Evolutionary conservation across 257 asterid species (phyloP).

Genomic region (Solanum lignicaule): DNA sequence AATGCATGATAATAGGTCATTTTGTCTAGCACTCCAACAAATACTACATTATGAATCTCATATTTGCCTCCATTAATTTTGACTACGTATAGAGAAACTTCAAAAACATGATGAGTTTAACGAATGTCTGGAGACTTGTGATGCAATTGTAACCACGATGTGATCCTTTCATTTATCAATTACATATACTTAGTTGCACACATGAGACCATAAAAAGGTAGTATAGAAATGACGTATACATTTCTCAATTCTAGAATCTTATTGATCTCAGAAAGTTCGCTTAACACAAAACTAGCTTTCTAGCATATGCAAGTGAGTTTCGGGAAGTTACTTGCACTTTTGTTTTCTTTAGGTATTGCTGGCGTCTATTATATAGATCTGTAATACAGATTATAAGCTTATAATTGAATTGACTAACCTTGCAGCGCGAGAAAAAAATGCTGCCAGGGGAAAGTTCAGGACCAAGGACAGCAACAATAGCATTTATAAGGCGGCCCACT

Average conservation of each 20-base stretch:
- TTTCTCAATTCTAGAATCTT: not conserved
- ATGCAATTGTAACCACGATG: not conserved
- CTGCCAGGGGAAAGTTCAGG: conserved; percentile 98
- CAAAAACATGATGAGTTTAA: not conserved
- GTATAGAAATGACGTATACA: not conserved
- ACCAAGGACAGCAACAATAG: conserved; percentile 94
- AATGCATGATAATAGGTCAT: not conserved
- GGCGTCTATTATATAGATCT: not conserved
- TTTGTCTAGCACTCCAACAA: not conserved
- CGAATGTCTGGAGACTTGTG: not conserved
- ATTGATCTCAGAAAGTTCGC: not conserved
- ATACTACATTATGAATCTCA: not conserved
- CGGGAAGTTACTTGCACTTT: not conserved
- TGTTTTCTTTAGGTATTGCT: not conserved
- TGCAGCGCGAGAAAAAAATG: conserved; percentile 96
- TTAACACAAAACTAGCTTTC: not conserved
- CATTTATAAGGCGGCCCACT: conserved; percentile 91
- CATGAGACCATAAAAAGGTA: not conserved
- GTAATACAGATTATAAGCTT: conserved; percentile 4
- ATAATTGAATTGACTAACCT: conserved; percentile 39
- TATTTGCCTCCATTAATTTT: not conserved
- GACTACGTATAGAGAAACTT: not conserved
- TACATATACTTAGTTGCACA: not conserved
- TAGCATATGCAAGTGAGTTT: not conserved
- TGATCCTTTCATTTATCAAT: not conserved